A percentile compares a stretch with the other conserved stretches of the same genome.
Conservation (phyloP, 2,329 filamentous ascomycete species). For the Chaetomium sp. region DNA sequence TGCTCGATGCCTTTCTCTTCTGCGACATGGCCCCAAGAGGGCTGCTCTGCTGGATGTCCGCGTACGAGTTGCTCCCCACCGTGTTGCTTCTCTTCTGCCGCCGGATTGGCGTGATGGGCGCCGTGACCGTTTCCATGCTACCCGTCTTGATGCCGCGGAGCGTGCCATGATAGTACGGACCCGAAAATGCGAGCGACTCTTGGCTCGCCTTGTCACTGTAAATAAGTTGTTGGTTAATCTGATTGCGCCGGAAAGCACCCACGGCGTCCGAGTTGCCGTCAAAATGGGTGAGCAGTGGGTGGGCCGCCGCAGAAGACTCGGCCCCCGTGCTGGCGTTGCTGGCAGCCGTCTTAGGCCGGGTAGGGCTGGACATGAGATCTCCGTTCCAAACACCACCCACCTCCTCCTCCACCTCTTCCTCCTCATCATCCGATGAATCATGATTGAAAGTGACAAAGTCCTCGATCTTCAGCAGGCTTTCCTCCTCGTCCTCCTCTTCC, state of each 20-base stretch:
- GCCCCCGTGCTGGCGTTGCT: slow-evolving; percentile 40
- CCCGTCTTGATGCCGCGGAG: slow-evolving; percentile 59
- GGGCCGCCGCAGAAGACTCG: slow-evolving; percentile 39
- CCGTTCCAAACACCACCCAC: slow-evolving; percentile 28
- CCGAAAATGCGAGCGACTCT: slow-evolving; percentile 56
- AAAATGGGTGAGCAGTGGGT: slow-evolving; percentile 58
- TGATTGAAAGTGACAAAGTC: slow-evolving; percentile 67
- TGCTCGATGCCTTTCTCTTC: slow-evolving; percentile 49
- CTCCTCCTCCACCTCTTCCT: slow-evolving; percentile 45
- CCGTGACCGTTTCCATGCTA: slow-evolving; percentile 57
- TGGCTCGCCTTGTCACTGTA: slow-evolving; percentile 54
- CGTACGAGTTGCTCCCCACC: slow-evolving; percentile 12
- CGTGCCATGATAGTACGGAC: slow-evolving; percentile 53
- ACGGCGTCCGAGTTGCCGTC: slow-evolving; percentile 62
- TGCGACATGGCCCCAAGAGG: slow-evolving; percentile 43
- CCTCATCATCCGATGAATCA: slow-evolving; percentile 57
- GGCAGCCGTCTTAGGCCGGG: slow-evolving; percentile 32
- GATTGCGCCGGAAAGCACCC: slow-evolving; percentile 69
- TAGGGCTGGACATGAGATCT: slow-evolving; percentile 43
- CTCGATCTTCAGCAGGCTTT: slow-evolving; percentile 58
- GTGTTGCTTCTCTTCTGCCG: slow-evolving; percentile 45
- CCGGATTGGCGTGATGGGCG: slow-evolving; percentile 62
- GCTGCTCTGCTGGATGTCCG: slow-evolving; percentile 37
- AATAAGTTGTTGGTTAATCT: slow-evolving; percentile 55
- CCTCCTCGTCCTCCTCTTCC: slow-evolving; percentile 54